These are phyloP conservation scores for Cadophora gregata DNA, from an alignment of 2,329 filamentous ascomycete species.

Conservation along the genomic window DNA sequence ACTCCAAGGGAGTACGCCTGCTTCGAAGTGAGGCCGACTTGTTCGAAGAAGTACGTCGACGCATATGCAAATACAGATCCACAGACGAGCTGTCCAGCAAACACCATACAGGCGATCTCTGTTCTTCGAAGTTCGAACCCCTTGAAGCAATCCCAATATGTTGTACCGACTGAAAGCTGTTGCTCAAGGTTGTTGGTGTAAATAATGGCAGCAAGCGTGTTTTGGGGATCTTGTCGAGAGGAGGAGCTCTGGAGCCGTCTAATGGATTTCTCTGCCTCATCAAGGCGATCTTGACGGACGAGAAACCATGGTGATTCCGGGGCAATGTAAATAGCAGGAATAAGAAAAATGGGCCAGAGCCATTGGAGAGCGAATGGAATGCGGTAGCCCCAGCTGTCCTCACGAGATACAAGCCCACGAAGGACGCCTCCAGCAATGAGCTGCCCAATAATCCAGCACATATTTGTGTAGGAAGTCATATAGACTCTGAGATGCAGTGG, in stretches of 20 bases:
- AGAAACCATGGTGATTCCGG: constrained; percentile 57
- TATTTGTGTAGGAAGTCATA: constrained; percentile 57
- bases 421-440: constrained; percentile 54
- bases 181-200: constrained; percentile 61
- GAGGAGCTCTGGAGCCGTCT: constrained; percentile 44
- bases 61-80: constrained; percentile 68
- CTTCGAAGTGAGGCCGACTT: constrained; percentile 55
- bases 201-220: constrained; percentile 53
- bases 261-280: constrained; percentile 51
- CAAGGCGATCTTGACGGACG: constrained; percentile 49
- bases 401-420: constrained; percentile 46
- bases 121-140: constrained; percentile 54
- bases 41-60: constrained; percentile 63
- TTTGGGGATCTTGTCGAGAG: constrained; percentile 22
- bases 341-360: constrained; percentile 54
- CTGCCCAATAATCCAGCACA: constrained; percentile 59
- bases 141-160: constrained; percentile 55
- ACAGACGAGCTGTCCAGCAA: constrained; percentile 65
- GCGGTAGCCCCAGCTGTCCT: constrained; percentile 46
- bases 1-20: constrained; percentile 47
- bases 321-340: constrained; percentile 50
- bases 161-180: constrained; percentile 48
- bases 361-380: constrained; percentile 50
- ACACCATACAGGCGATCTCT: constrained; percentile 60
- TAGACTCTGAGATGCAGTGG: constrained; percentile 57